A percentile compares a stretch with the other conserved stretches of the same genome.
phyloP scores from a whole-genome alignment of 305 asterid species.

The Solanum hybrid region DNA sequence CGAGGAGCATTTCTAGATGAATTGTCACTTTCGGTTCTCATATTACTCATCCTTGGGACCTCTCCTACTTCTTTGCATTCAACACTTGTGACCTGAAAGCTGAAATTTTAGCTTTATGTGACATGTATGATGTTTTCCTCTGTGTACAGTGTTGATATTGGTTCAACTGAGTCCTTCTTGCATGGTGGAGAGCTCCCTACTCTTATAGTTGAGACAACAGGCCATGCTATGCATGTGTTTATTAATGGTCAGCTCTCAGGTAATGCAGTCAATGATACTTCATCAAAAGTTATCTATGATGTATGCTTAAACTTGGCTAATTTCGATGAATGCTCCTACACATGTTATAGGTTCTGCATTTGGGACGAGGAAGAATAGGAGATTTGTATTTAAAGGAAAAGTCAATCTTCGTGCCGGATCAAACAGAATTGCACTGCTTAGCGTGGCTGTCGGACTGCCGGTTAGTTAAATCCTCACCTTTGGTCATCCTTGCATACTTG shows the following conservation, averaged over 20 bases:
- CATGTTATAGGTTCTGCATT: conserved; percentile 62
- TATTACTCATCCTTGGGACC: neutral
- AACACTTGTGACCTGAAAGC: neutral
- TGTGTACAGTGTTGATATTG: conserved; percentile 55
- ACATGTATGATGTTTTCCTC: neutral
- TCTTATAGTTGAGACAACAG: conserved; percentile 70
- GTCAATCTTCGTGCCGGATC: conserved; percentile 60
- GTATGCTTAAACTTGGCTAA: neutral
- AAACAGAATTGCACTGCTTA: conserved; percentile 71
- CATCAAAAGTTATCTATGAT: neutral
- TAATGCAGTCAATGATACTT: conserved; percentile 6
- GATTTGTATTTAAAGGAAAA: conserved; percentile 48
- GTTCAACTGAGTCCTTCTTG: conserved; percentile 72
- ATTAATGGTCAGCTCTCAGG: conserved; percentile 77
- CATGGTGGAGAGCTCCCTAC: conserved; percentile 69
- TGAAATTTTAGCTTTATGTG: neutral
- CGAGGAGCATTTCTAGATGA: neutral
- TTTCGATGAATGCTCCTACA: neutral
- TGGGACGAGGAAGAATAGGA: conserved; percentile 79
- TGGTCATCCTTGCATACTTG: neutral
- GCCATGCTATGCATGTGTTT: conserved; percentile 76
- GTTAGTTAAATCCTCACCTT: conserved; percentile 39
- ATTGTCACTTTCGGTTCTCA: neutral
- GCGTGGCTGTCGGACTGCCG: conserved; percentile 93
- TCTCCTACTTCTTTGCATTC: neutral